Percentiles rank a stretch among this genome's conserved stretches.
These are phyloP conservation scores for Phytopythium aichiense DNA, from an alignment of 352 stramenopile genomes.

Conservation along the genomic window DNA sequence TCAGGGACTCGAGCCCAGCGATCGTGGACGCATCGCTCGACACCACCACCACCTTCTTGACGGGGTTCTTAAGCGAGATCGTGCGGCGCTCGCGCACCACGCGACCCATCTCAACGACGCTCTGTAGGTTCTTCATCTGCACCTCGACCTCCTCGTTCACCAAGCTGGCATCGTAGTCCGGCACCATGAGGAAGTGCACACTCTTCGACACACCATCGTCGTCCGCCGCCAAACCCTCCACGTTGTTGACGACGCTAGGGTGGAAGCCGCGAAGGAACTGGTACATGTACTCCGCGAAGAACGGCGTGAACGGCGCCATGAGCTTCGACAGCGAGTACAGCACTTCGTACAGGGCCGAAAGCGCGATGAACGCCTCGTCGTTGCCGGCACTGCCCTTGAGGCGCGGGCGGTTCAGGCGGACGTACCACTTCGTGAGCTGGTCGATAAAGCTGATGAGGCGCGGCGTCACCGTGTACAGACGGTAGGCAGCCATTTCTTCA, in stretches of 20 bases:
- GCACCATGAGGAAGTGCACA: slow-evolving; percentile 96
- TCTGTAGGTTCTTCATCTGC: slow-evolving; percentile 95
- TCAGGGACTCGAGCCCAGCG: slow-evolving; percentile 69
- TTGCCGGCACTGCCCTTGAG: slow-evolving; percentile 95
- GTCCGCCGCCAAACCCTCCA: slow-evolving; percentile 68
- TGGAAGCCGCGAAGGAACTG: slow-evolving; percentile 97
- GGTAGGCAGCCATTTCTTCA: slow-evolving; percentile 98
- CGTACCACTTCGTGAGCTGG: slow-evolving; percentile 99
- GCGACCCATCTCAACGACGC: slow-evolving; percentile 95
- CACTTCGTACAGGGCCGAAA: slow-evolving; percentile 98
- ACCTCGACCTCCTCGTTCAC: slow-evolving; percentile 93
- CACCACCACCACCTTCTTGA: slow-evolving; percentile 96
- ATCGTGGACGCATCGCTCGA: slow-evolving; percentile 81
- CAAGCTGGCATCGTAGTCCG: slow-evolving; percentile 88
- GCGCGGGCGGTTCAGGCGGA: slow-evolving; percentile 97
- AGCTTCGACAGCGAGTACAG: slow-evolving; percentile 93
- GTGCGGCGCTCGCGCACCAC: slow-evolving; percentile 95
- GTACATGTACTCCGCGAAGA: slow-evolving; percentile 99
- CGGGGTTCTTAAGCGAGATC: slow-evolving; percentile 96
- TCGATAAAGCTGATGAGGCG: slow-evolving; percentile 97
- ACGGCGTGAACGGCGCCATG: slow-evolving; percentile 99
- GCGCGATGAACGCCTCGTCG: slow-evolving; percentile 72
- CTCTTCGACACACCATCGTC: slow-evolving; percentile 90
- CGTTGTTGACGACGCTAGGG: slow-evolving; percentile 72
- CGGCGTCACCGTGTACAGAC: slow-evolving; percentile 99